phyloP scores from a whole-genome alignment of 371 early-diverging fungal genomes.

The Capillidium heterosporum region DNA sequence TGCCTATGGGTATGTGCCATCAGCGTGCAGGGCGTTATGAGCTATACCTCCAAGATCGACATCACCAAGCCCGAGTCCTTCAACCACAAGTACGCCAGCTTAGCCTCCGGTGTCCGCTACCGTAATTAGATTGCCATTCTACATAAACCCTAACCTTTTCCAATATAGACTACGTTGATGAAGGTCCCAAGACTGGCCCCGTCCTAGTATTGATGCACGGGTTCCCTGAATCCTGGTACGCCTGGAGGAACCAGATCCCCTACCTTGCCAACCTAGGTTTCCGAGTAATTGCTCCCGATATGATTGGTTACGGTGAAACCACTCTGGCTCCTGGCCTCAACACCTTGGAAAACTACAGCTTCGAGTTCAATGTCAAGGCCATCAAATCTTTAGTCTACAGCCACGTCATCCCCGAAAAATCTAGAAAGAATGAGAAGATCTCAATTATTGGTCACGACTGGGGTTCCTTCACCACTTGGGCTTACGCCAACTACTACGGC shows the following conservation, averaged over 20 bases:
- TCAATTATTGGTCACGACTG: conserved; percentile 1
- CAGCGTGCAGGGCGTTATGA: no score
- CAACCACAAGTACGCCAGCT: not conserved
- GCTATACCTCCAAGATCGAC: no score
- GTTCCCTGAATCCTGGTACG: not conserved
- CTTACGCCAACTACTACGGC: not conserved
- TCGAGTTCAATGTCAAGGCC: not conserved
- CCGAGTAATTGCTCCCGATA: not conserved
- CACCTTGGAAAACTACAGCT: not conserved
- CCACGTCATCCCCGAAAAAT: not conserved
- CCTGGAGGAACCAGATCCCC: not conserved
- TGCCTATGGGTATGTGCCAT: no score
- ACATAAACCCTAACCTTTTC: not conserved
- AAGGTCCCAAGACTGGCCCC: conserved; percentile 2
- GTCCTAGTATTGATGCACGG: not conserved
- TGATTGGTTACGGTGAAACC: not conserved
- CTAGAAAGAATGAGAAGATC: not conserved
- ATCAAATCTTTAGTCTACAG: not conserved
- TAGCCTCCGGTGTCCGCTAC: not conserved
- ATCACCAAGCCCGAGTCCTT: not conserved
- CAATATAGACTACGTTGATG: not conserved
- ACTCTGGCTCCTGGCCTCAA: not conserved
- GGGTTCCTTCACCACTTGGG: not conserved
- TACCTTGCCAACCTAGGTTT: not conserved
- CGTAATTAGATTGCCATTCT: not conserved